Percentiles rank a stretch among this genome's conserved stretches.
phyloP scores from a whole-genome alignment of 2,329 filamentous ascomycete species.

The Monosporascus sp. region DNA sequence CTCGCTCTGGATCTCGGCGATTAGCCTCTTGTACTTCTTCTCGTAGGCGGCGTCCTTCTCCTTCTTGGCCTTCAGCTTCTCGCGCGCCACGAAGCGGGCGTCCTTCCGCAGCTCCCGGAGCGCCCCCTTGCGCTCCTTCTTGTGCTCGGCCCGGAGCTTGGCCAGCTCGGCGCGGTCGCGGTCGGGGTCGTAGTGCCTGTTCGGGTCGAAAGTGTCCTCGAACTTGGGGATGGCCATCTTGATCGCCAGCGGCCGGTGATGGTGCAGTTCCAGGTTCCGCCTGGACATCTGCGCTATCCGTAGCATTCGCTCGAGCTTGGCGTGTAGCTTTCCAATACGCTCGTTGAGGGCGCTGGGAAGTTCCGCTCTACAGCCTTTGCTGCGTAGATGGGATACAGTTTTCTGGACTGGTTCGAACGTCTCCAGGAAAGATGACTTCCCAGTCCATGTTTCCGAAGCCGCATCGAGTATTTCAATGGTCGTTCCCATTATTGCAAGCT shows the following conservation, averaged over 20 bases:
- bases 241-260: constrained; percentile 84
- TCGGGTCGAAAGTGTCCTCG: constrained; percentile 89
- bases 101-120: constrained; percentile 94
- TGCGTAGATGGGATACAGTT: constrained; percentile 56
- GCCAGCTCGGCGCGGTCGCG: constrained; percentile 78
- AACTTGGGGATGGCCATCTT: constrained; percentile 88
- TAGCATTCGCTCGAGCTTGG: constrained; percentile 49
- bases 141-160: constrained; percentile 85
- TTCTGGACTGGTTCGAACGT: constrained; percentile 62
- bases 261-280: constrained; percentile 78
- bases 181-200: constrained; percentile 96
- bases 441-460: constrained; percentile 68
- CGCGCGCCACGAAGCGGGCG: constrained; percentile 84
- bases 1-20: constrained; percentile 93
- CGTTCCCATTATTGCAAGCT: constrained; percentile 56
- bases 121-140: constrained; percentile 91
- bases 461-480: constrained; percentile 60
- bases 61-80: constrained; percentile 89
- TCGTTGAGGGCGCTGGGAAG: constrained; percentile 40
- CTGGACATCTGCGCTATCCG: constrained; percentile 59
- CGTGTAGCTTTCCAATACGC: constrained; percentile 34
- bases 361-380: constrained; percentile 44
- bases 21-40: constrained; percentile 86
- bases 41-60: constrained; percentile 90
- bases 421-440: constrained; percentile 70